phyloP scores from a whole-genome alignment of 176 grass and related monocot species.

The Carex parvula region DNA sequence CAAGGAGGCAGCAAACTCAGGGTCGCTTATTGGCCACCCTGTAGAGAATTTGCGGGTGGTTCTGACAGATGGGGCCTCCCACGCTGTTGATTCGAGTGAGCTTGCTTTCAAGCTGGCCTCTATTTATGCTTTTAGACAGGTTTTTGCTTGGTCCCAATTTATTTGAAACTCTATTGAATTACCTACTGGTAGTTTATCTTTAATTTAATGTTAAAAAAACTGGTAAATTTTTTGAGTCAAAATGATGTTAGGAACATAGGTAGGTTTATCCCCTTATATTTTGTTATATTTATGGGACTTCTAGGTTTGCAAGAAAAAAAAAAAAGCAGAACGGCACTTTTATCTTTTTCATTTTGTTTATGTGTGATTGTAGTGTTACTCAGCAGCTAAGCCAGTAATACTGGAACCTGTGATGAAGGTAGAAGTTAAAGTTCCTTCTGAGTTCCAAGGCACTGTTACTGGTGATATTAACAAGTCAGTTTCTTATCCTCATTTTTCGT shows the following conservation, averaged over 20 bases:
- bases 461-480: slow-evolving; percentile 99
- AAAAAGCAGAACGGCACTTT: neutral
- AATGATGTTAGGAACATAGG: neutral
- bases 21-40: slow-evolving; percentile 86
- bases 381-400: slow-evolving; percentile 77
- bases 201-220: neutral
- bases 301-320: slow-evolving; percentile 19
- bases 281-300: slow-evolving; percentile 3
- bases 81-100: slow-evolving; percentile 96
- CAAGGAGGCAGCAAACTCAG: slow-evolving; percentile 94
- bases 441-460: slow-evolving; percentile 95
- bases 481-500: neutral
- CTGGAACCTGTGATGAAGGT: slow-evolving; percentile 98
- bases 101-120: slow-evolving; percentile 94
- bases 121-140: slow-evolving; percentile 99
- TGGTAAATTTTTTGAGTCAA: neutral
- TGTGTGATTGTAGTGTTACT: slow-evolving; percentile 61
- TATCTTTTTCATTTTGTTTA: slow-evolving; percentile 9
- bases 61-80: slow-evolving; percentile 84
- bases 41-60: slow-evolving; percentile 84
- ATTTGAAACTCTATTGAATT: neutral
- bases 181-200: neutral
- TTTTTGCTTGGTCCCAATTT: slow-evolving; percentile 17
- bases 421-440: slow-evolving; percentile 85
- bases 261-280: neutral